Evolutionary conservation across 352 stramenopile genomes (phyloP).

Genomic region (Phytophthora melonis): DNA sequence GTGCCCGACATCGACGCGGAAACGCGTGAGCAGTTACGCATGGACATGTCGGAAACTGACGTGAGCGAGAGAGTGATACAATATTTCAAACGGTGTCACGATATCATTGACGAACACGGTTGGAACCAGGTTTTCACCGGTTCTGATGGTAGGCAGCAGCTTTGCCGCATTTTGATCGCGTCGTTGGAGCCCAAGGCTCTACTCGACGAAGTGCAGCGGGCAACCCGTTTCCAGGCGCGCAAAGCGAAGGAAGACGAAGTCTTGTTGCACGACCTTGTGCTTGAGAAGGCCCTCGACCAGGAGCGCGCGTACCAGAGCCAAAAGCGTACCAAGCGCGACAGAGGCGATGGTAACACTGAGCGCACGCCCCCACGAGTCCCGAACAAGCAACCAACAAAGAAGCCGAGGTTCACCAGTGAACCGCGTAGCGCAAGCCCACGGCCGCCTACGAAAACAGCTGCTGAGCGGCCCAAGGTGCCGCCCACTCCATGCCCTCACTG

Average conservation of each 20-base stretch:
- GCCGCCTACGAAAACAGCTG: too few species aligned
- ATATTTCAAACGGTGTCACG: constrained; percentile 7
- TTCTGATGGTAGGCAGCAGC: neutral
- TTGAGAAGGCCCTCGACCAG: neutral
- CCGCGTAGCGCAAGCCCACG: too few species aligned
- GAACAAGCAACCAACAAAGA: too few species aligned
- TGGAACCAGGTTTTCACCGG: constrained; percentile 1
- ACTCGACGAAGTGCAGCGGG: neutral
- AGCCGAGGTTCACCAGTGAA: too few species aligned
- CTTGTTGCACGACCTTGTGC: neutral
- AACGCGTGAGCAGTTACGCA: neutral
- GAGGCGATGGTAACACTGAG: too few species aligned
- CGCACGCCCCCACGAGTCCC: too few species aligned
- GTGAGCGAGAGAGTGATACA: constrained; percentile 1
- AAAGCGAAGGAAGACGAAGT: constrained; percentile 7
- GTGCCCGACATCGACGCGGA: constrained; percentile 4
- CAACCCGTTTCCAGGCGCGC: constrained; percentile 6
- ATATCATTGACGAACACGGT: neutral
- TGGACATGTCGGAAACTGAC: constrained; percentile 1
- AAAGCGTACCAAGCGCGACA: neutral
- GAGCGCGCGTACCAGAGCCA: constrained; percentile 5
- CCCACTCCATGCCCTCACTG: too few species aligned
- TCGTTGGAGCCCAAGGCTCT: constrained; percentile 6
- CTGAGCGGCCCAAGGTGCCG: too few species aligned
- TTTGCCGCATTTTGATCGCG: constrained; percentile 1